Evolutionary conservation across 2,329 filamentous ascomycete species (phyloP), one percentile per base, ranked within the genome.

Genomic region (Colletotrichum somersetense): DNA sequence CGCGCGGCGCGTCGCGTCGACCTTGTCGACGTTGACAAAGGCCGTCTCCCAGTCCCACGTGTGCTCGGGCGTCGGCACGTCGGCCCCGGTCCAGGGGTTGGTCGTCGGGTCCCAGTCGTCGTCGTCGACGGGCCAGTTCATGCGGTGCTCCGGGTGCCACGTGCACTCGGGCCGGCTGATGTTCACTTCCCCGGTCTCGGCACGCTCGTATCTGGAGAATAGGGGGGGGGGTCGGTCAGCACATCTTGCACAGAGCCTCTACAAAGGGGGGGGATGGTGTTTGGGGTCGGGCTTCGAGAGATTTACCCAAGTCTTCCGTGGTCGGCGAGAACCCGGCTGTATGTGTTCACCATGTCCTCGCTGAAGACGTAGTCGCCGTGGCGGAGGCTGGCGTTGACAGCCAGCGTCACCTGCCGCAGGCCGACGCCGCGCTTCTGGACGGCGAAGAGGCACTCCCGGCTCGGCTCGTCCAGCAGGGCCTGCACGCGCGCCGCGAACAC

Each of bases 401-500:
- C 70, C 2, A n/a, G 8, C 20, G 66, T 55, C 8, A 70, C 30
- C 14, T 55, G 33, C 33, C 16, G 40, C 46, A 72, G n/a, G 23
- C 33, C 23, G 0, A 42, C 44, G n/a, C 55, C 56, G 1, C 48
- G n/a, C 23, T 61, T 48, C 30, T 55, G 30, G 35, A 5, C 20
- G n/a, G 66, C 70, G 73, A 74, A 66, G 81, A 82, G 26, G 69
- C 74, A 40, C 59, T 68, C 71, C 40, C n/a, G 42, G 48, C 67
- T 57, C 50, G 62, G 70, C 52, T 82, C 78, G 48, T 80, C 76
- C 57, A 83, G 74, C 20, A 82, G 62, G 59, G 75, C 75, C 74
- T 79, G 75, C 58, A 83, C 73, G 18, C 80, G 76, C 16, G 71
- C 74, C 3, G 77, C 77, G 72, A 83, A 83, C 26, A 78, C 75